A percentile compares a stretch with the other conserved stretches of the same genome.
phyloP scores from a whole-genome alignment of 2,329 filamentous ascomycete genomes.

The Cordyceps cicadae region DNA sequence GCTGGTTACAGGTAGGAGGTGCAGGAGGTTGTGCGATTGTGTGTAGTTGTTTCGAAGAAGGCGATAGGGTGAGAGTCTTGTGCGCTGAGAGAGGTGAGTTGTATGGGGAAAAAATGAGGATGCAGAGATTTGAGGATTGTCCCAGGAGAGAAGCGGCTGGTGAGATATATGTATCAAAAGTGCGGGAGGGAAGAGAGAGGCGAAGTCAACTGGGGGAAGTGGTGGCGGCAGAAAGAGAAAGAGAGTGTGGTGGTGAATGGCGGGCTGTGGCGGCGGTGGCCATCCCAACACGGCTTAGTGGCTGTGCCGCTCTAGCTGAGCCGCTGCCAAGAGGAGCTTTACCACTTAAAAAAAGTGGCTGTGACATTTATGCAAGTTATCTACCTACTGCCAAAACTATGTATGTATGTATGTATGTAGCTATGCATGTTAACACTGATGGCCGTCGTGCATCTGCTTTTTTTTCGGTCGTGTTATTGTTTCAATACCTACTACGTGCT shows the following conservation, averaged over 20 bases:
- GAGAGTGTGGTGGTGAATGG: neutral
- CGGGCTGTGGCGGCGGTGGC: neutral
- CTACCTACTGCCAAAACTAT: too few relatives aligned
- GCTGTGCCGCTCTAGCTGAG: constrained; percentile 9
- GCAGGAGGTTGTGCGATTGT: neutral
- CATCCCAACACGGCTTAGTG: neutral
- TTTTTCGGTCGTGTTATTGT: too few relatives aligned
- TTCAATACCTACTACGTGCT: too few relatives aligned
- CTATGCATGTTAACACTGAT: too few relatives aligned
- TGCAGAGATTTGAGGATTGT: neutral
- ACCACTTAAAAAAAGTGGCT: neutral
- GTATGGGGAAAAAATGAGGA: neutral
- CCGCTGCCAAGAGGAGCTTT: constrained; percentile 1
- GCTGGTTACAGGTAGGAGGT: neutral
- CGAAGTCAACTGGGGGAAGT: constrained; percentile 2
- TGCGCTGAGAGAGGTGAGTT: neutral
- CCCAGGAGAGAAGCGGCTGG: neutral
- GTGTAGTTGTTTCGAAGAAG: too few relatives aligned
- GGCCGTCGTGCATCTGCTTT: too few relatives aligned
- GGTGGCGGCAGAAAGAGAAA: neutral
- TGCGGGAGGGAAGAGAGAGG: constrained; percentile 5
- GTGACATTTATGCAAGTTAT: neutral
- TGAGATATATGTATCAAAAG: constrained; percentile 9
- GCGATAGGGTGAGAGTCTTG: neutral
- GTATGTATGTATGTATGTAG: too few relatives aligned